Conservation (phyloP, 306 rosid genomes). For the Cucurbita pepo region DNA sequence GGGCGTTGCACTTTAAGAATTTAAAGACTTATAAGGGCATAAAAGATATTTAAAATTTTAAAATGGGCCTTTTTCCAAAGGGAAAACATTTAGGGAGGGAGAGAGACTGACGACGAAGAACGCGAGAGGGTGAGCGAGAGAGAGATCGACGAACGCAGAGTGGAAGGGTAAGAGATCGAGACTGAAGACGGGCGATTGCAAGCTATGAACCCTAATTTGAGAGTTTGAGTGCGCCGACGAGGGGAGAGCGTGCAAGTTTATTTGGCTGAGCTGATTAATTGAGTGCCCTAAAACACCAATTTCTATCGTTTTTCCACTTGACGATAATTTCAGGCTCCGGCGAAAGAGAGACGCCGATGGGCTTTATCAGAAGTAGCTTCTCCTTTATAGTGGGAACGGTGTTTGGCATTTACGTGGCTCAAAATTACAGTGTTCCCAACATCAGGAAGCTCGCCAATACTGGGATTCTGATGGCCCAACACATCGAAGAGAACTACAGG, state of each 20-base stretch:
- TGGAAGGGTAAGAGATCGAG: neutral
- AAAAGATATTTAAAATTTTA: too few species aligned
- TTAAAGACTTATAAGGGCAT: too few species aligned
- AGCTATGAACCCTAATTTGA: neutral
- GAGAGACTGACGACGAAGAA: too few species aligned
- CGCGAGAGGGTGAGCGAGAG: too few species aligned
- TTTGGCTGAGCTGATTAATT: neutral
- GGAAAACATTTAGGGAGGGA: too few species aligned
- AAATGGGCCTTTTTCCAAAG: too few species aligned
- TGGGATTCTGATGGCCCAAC: slow-evolving; percentile 17
- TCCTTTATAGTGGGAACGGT: slow-evolving; percentile 15
- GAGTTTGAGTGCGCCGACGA: neutral
- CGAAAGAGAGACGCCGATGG: slow-evolving; percentile 12
- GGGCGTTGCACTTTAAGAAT: too few species aligned
- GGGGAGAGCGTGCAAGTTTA: neutral
- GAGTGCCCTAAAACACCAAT: neutral
- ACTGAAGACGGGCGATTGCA: neutral
- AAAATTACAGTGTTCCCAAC: slow-evolving; percentile 32
- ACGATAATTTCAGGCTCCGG: neutral
- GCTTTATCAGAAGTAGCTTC: slow-evolving; percentile 23
- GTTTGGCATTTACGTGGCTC: slow-evolving; percentile 28
- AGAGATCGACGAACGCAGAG: neutral
- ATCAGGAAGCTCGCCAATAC: slow-evolving; percentile 23
- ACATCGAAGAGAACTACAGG: slow-evolving; percentile 29
- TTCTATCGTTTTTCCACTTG: neutral